A percentile compares a stretch with the other conserved stretches of the same genome.
These are phyloP conservation scores for Cercospora canescens DNA, from an alignment of 2,329 filamentous ascomycete species.

Conservation along the genomic window DNA sequence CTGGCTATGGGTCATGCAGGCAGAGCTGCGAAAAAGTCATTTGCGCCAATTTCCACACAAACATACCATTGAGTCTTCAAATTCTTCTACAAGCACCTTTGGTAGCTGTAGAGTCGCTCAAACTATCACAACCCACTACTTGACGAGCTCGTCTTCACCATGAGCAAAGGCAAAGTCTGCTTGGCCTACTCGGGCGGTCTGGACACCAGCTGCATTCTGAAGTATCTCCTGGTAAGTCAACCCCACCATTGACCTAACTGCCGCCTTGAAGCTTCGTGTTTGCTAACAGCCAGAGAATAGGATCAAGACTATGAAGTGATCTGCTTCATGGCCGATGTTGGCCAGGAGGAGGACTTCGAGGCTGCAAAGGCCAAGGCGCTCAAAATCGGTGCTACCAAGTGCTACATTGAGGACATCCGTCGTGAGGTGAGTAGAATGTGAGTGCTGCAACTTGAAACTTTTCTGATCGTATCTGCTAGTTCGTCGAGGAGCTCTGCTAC, in stretches of 20 bases:
- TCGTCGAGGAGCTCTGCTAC: conserved; percentile 79
- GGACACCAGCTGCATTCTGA: conserved; percentile 59
- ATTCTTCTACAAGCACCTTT: not conserved
- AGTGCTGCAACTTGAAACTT: not conserved
- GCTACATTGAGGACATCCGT: conserved; percentile 64
- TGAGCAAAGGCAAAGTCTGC: conserved; percentile 43
- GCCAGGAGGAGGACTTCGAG: conserved; percentile 65
- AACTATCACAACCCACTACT: not conserved
- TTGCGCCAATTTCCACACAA: not conserved
- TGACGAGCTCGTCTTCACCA: conserved; percentile 8
- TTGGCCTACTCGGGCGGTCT: conserved; percentile 57
- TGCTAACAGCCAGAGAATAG: conserved; percentile 19
- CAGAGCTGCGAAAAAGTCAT: conserved; percentile 4
- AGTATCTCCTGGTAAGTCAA: conserved; percentile 40
- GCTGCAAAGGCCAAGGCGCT: conserved; percentile 72
- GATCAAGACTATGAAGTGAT: conserved; percentile 63
- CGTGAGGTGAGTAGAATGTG: conserved; percentile 36
- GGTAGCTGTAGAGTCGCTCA: not conserved
- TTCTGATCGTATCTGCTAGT: conserved; percentile 38
- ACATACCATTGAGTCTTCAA: not conserved
- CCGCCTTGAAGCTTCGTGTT: not conserved
- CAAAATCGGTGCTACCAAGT: conserved; percentile 67
- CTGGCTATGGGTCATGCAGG: not conserved
- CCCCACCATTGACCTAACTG: conserved; percentile 28
- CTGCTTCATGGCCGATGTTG: conserved; percentile 69